A percentile compares a stretch with the other conserved stretches of the same genome.
phyloP scores from a whole-genome alignment of 2,329 filamentous ascomycete genomes.

The Emericellopsis atlantica region DNA sequence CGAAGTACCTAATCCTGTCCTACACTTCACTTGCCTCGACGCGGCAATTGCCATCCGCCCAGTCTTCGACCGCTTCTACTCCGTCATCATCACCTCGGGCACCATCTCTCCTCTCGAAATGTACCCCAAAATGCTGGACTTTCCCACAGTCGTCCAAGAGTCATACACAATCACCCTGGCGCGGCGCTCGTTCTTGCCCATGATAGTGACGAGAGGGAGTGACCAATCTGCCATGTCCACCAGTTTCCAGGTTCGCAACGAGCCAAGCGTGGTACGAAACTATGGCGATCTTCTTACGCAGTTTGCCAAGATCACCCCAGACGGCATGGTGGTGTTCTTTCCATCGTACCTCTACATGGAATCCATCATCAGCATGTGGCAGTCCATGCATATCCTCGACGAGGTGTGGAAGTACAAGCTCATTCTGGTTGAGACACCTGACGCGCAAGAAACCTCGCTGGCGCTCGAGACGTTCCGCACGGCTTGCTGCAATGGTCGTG shows the following conservation, averaged over 20 bases:
- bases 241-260: conserved; percentile 88
- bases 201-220: conserved; percentile 92
- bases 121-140: conserved; percentile 98
- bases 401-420: conserved; percentile 99
- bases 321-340: conserved; percentile 98
- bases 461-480: conserved; percentile 95
- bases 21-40: conserved; percentile 94
- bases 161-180: conserved; percentile 97
- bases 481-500: conserved; percentile 92
- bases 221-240: conserved; percentile 91
- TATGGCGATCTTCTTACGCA: conserved; percentile 90
- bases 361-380: conserved; percentile 98
- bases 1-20: conserved; percentile 89
- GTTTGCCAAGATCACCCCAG: conserved; percentile 90
- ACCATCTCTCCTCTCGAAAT: conserved; percentile 96
- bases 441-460: conserved; percentile 91
- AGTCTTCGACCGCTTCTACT: conserved; percentile 94
- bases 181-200: conserved; percentile 85
- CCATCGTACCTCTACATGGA: conserved; percentile 99
- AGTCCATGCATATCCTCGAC: conserved; percentile 94
- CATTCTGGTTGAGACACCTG: conserved; percentile 93
- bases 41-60: conserved; percentile 97
- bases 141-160: conserved; percentile 84
- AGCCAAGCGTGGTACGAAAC: conserved; percentile 92
- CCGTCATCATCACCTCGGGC: conserved; percentile 95